Conservation (phyloP, 768 basidiomycete genomes). For the Phaffia australis region DNA sequence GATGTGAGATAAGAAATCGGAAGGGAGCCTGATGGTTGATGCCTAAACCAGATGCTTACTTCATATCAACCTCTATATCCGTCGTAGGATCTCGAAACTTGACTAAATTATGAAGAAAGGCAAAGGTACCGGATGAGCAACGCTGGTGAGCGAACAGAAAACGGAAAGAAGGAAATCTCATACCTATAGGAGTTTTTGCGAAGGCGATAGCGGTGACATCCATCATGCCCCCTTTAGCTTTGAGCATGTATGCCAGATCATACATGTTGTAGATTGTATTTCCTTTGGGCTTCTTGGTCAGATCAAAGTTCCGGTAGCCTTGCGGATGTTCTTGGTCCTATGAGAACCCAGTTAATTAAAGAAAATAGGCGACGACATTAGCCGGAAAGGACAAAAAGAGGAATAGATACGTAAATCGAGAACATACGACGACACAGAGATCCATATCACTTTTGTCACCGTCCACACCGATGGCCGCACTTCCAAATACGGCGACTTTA, state of each 20-base stretch:
- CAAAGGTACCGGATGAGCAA: background rate
- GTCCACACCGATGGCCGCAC: slow-evolving; percentile 22
- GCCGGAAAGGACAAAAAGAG: background rate
- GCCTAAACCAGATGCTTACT: background rate
- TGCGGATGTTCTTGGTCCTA: slow-evolving; percentile 16
- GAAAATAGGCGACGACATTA: background rate
- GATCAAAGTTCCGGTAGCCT: slow-evolving; percentile 2
- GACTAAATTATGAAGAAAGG: slow-evolving; percentile 2
- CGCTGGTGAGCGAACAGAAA: background rate
- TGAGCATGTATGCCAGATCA: slow-evolving; percentile 7
- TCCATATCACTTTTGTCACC: slow-evolving; percentile 18
- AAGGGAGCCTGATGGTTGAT: background rate
- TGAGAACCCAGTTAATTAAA: too few species aligned
- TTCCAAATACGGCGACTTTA: slow-evolving; percentile 19
- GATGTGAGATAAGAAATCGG: background rate
- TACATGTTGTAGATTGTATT: slow-evolving; percentile 21
- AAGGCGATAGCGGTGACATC: slow-evolving; percentile 10
- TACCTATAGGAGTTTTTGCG: slow-evolving; percentile 15
- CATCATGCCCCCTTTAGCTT: background rate
- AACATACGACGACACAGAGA: slow-evolving; percentile 20
- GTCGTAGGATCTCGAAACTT: slow-evolving; percentile 11
- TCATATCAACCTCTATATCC: slow-evolving; percentile 23
- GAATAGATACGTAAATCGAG: background rate
- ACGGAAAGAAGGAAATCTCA: background rate
- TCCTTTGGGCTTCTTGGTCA: slow-evolving; percentile 6